Conservation (phyloP, 306 rosid genomes). For the Cicer pinnatifidum region DNA sequence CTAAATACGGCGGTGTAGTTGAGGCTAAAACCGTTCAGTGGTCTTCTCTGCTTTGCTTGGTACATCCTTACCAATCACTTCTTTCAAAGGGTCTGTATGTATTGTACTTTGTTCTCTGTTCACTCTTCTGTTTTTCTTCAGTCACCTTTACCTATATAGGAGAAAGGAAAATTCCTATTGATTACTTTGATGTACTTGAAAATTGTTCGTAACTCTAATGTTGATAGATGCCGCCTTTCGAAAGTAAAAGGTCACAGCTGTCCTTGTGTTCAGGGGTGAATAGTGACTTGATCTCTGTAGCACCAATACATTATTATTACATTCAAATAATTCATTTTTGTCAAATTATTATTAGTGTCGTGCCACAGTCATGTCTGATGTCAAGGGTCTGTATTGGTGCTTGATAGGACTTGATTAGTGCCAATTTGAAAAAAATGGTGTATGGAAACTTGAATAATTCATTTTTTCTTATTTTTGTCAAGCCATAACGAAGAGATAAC, state of each 20-base stretch:
- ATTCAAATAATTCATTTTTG: too few species aligned
- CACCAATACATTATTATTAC: too few species aligned
- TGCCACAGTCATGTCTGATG: too few species aligned
- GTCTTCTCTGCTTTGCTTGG: conserved; percentile 65
- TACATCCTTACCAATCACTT: conserved; percentile 64
- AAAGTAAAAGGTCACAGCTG: not conserved
- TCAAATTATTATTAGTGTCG: too few species aligned
- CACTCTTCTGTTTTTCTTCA: not conserved
- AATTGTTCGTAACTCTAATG: not conserved
- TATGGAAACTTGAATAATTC: not conserved
- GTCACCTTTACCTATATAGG: too few species aligned
- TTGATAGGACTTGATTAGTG: too few species aligned
- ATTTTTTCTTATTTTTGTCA: not conserved
- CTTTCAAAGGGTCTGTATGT: conserved; percentile 59
- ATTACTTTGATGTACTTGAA: not conserved
- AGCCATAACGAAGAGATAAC: not conserved
- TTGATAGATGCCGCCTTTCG: not conserved
- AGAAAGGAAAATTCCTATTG: too few species aligned
- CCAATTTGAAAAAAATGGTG: not conserved
- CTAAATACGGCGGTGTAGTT: conserved; percentile 60
- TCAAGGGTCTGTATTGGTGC: too few species aligned
- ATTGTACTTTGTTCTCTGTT: not conserved
- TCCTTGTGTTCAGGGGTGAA: not conserved
- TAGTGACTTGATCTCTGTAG: not conserved
- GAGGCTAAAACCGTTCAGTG: conserved; percentile 77